Conservation (phyloP, 768 basidiomycete species). For the Xerocomus potaroensis region DNA sequence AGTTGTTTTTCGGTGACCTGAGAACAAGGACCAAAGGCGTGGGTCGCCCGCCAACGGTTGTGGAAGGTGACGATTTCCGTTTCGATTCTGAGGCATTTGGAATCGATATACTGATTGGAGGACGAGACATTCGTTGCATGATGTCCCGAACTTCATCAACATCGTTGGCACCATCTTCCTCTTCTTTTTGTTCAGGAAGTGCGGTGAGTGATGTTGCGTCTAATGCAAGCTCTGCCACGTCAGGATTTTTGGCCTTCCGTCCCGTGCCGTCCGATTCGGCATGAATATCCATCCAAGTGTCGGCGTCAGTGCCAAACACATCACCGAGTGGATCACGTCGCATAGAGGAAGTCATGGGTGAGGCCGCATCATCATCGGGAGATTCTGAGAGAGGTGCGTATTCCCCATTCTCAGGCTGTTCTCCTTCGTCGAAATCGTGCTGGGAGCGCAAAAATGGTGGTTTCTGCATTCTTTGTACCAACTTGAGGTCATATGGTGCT, state of each 20-base stretch:
- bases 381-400: constrained; percentile 31
- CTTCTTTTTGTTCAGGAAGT: constrained; percentile 23
- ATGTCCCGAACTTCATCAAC: constrained; percentile 34
- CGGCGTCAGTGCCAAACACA: constrained; percentile 63
- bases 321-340: constrained; percentile 52
- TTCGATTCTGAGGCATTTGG: constrained; percentile 38
- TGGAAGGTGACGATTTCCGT: constrained; percentile 35
- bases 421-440: constrained; percentile 23
- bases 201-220: constrained; percentile 37
- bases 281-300: constrained; percentile 57
- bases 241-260: constrained; percentile 32
- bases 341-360: constrained; percentile 34
- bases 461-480: constrained; percentile 48
- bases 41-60: constrained; percentile 39
- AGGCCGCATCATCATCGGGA: constrained; percentile 31
- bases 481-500: constrained; percentile 44
- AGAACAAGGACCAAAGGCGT: constrained; percentile 54
- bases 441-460: constrained; percentile 29
- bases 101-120: constrained; percentile 32
- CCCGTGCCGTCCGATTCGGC: constrained; percentile 28
- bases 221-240: constrained; percentile 51
- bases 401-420: constrained; percentile 23
- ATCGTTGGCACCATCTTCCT: constrained; percentile 28
- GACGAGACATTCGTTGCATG: constrained; percentile 38
- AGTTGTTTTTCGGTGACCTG: constrained; percentile 28